Base-by-base conservation (phyloP, 305 asterid species). In the Coffea humblotiana region DNA sequence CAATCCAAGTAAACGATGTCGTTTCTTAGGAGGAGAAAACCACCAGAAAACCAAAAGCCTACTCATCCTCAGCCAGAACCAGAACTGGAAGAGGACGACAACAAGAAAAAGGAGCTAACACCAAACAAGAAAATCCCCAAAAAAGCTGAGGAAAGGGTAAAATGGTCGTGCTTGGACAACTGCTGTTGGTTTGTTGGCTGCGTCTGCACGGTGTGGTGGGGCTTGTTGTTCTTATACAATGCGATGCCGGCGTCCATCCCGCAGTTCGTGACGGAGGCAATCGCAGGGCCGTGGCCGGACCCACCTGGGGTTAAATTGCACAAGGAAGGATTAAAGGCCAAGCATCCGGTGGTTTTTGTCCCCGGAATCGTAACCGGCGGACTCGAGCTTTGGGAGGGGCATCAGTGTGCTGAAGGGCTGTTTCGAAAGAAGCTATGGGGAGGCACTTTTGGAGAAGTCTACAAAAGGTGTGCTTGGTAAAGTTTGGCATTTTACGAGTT, bases 281-380 rank as follows among this genome's bases (percentile, higher is more conserved):
- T 93, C 43, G 90, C 97, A 0, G 98, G 98, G 67, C 97, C 93
- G 2, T 71, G 87, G 87, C 90, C 94, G 78, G 98, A 94, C 75
- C 93, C 96, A 6, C 98, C 98, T 3, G 98, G 98, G 71, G 92
- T 90, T 76, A 91, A 89, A 85, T 82, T 92, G 77, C 93, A 92
- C 10, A 90, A 90, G 84, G 96, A 91, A 40, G 98, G 98, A 56
- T 63, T 94, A 82, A 83, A 71, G 79, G 94, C 91, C 29, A 91
- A 87, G 85, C 98, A 94, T 87, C 98, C 97, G 3, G 98, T 94
- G 85, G 90, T 94, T 43, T 91, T 94, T 37, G 94, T 94, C 54
- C 98, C 98, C 6, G 98, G 98, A 72, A 94, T 90, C 25, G 98
- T 93, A 64, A 94, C 98, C 7, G 97, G 98, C 10, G 98, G 98